Evolutionary conservation across 352 stramenopile species (phyloP), one percentile per base, ranked within the genome.

Genomic region (Globisporangium recalcitrans): DNA sequence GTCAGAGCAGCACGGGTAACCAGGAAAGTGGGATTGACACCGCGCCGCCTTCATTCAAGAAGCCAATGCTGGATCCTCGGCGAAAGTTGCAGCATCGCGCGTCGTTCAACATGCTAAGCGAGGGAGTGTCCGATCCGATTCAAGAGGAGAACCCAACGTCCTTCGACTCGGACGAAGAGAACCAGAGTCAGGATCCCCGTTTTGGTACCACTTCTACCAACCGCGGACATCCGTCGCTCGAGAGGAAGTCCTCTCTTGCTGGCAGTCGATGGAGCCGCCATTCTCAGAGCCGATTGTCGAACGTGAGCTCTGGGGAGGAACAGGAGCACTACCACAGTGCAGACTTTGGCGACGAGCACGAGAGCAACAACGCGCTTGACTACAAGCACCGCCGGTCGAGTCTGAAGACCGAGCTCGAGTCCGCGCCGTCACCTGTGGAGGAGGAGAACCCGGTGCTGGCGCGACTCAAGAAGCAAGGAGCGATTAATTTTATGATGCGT

Each of bases 401-500:
- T 48, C 64, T 69, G 49, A 87, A 81, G 47, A 74, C 72, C 53
- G 73, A 86, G 63, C 68, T 76, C 56, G 75, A 87, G 62, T 60
- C 67, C 59, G 52, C 32, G 11, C 63, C 44, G 46, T 55, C 52
- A 29, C 62, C 61, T 5, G 68, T 76, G 5, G 67, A 79, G 21
- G 74, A 82, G 44, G 78, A 87, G 40, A 93, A 91, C 62, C 84
- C 84, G 2, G 81, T 93, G 56, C 65, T 91, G 34, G 81, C 78
- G 21, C 84, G 84, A 24, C 77, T 93, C 6, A 85, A 82, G 61
- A 91, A 91, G 63, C 84, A 93, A 52, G 84, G 84, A 21, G 84
- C 84, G n/a, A 65, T 93, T 62, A 90, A 89, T 68, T 93, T 90
- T 73, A 93, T 91, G 81, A 74, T 85, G 70, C 74, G 78, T 77